Base-by-base conservation (phyloP, 2,329 filamentous ascomycete genomes). In the Talaromyces sp. region DNA sequence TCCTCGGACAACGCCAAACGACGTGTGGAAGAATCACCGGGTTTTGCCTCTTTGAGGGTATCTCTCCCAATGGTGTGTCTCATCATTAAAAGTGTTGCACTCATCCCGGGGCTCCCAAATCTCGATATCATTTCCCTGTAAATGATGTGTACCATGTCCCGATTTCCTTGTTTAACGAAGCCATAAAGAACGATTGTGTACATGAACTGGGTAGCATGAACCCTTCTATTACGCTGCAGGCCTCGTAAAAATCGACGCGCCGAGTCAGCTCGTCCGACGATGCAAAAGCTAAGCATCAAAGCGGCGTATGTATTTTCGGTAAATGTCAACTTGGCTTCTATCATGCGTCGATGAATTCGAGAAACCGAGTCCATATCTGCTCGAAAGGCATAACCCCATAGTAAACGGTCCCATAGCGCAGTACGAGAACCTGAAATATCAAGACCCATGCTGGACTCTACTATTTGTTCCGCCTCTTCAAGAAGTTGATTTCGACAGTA, bases 401-500 rank as follows among this genome's bases (percentile, higher is more conserved):
- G 77, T 32, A 97, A 75, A 57, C 85, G 81, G 69, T 97, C 96
- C 90, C 90, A 97, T 69, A 91, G 84, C 32, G 81, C 78, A 2
- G 86, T 86, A 24, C 82, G 77, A 1, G 81, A 77, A 1, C 85
- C 81, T 19, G 79, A 70, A 0, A 85, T 70, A 14, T 78, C 75
- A 62, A 80, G 78, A 12, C 74, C 73, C 24, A 86, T 77, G 32
- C 85, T 81, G 51, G 83, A 81, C 54, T 82, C 70, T 32, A 87
- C 84, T 54, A 90, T 77, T 43, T 76, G 75, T 70, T 87, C 81
- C 3, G 88, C 88, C 65, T 85, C 79, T 11, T 73, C 66, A 50
- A 82, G 74, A 43, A 78, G 74, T 24, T 81, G 82, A 61, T 86
- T 83, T 54, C 81, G 78, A 64, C 87, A 86, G 69, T 88, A 87